Evolutionary conservation across 805 yeast species (phyloP).

Genomic region (Komagataella phaffii): DNA sequence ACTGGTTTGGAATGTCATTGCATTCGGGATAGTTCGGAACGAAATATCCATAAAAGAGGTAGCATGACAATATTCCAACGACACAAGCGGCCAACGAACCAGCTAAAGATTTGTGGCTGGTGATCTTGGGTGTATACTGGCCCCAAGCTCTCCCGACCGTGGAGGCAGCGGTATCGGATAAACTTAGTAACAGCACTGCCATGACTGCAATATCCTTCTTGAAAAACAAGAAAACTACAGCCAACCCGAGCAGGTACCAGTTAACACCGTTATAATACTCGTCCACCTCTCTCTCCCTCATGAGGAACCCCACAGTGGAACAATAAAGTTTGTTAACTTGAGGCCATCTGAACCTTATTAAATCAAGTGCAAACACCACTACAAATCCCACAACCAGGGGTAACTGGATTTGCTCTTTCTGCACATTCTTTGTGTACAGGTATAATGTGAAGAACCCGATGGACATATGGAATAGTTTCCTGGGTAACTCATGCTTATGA

Average conservation of each 20-base stretch:
- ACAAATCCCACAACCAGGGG: constrained; percentile 45
- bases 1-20: constrained; percentile 35
- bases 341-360: constrained; percentile 47
- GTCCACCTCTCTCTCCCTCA: constrained; percentile 72
- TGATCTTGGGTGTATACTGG: constrained; percentile 64
- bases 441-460: constrained; percentile 75
- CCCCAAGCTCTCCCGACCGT: constrained; percentile 85
- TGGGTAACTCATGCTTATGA: constrained; percentile 72
- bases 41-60: constrained; percentile 57
- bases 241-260: constrained; percentile 74
- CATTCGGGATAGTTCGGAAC: constrained; percentile 48
- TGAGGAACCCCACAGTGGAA: constrained; percentile 58
- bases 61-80: constrained; percentile 57
- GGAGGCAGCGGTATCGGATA: constrained; percentile 98
- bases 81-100: constrained; percentile 82
- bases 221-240: constrained; percentile 52
- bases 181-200: constrained; percentile 70
- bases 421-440: constrained; percentile 51
- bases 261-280: constrained; percentile 66
- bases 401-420: constrained; percentile 40
- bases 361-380: constrained; percentile 47
- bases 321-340: constrained; percentile 58
- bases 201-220: constrained; percentile 74
- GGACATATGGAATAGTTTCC: constrained; percentile 80
- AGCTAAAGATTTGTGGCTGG: constrained; percentile 70